Conservation (phyloP, 139 green algal species). For the Chlamydomonas sp. region DNA sequence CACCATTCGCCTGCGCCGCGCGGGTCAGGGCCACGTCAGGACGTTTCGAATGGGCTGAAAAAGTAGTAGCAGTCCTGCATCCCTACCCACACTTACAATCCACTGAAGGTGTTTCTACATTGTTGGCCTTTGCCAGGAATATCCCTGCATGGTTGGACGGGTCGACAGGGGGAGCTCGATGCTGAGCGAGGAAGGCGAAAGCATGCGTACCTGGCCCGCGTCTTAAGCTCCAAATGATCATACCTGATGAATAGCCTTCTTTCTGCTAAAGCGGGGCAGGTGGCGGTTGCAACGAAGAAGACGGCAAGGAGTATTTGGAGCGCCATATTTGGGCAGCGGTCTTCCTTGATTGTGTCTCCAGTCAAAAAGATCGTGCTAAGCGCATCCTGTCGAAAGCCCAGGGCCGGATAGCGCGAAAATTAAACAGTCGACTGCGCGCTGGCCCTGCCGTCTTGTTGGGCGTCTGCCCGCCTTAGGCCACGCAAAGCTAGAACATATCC, state of each 20-base stretch:
- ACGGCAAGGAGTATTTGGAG: too few relatives aligned
- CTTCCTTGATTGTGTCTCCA: too few relatives aligned
- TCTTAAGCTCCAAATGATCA: not conserved
- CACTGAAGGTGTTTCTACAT: conserved; percentile 44
- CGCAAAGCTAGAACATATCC: too few relatives aligned
- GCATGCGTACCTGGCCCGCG: not conserved
- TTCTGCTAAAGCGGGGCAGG: not conserved
- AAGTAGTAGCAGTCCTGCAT: not conserved
- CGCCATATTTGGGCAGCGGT: too few relatives aligned
- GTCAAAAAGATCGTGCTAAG: too few relatives aligned
- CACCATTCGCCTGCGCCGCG: conserved; percentile 49
- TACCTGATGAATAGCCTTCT: conserved; percentile 17
- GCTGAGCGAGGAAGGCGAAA: not conserved
- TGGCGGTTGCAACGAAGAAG: too few relatives aligned
- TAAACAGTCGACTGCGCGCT: too few relatives aligned
- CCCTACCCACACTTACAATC: conserved; percentile 21
- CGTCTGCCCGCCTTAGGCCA: too few relatives aligned
- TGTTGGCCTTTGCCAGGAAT: conserved; percentile 7
- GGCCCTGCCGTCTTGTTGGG: too few relatives aligned
- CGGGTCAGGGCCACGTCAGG: not conserved
- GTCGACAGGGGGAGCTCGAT: too few relatives aligned
- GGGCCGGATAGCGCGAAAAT: too few relatives aligned
- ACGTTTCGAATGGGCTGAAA: not conserved
- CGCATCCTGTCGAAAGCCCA: too few relatives aligned
- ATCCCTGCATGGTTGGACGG: conserved; percentile 10